Conservation (phyloP, 2,329 filamentous ascomycete species). For the Herpotrichia juniperi region DNA sequence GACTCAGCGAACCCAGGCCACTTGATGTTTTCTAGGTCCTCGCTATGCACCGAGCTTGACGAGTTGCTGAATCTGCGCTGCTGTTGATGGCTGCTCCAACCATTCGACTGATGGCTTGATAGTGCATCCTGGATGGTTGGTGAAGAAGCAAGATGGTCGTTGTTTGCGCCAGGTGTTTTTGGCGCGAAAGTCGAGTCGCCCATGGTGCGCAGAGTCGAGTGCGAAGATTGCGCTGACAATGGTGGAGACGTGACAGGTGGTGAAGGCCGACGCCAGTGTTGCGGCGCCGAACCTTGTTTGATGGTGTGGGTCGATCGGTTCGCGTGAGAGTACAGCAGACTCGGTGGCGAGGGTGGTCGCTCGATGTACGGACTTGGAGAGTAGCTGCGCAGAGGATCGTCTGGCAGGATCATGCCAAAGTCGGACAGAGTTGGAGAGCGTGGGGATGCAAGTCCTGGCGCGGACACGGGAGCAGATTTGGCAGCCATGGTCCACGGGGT, state of each 20-base stretch:
- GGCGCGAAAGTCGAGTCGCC: constrained; percentile 23
- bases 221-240: constrained; percentile 41
- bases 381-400: constrained; percentile 54
- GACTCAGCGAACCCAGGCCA: constrained; percentile 46
- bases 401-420: constrained; percentile 91
- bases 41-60: constrained; percentile 52
- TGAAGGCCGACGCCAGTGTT: constrained; percentile 34
- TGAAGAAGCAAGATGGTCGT: constrained; percentile 39
- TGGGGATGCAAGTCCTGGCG: constrained; percentile 21
- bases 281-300: constrained; percentile 36
- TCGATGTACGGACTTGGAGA: constrained; percentile 57
- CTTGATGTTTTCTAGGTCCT: constrained; percentile 50
- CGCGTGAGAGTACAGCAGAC: constrained; percentile 33
- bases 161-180: constrained; percentile 15
- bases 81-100: constrained; percentile 27
- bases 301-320: constrained; percentile 22
- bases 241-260: constrained; percentile 37
- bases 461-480: constrained; percentile 9
- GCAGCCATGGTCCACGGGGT: constrained; percentile 17
- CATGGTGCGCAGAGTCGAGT: constrained; percentile 43
- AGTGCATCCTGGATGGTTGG: constrained; percentile 34
- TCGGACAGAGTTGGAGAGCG: constrained; percentile 85
- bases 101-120: constrained; percentile 16
- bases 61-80: constrained; percentile 38
- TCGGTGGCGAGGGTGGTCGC: constrained; percentile 51